Evolutionary conservation across 495 filamentous ascomycete species (phyloP).

Genomic region (Talaromyces wortmannii): DNA sequence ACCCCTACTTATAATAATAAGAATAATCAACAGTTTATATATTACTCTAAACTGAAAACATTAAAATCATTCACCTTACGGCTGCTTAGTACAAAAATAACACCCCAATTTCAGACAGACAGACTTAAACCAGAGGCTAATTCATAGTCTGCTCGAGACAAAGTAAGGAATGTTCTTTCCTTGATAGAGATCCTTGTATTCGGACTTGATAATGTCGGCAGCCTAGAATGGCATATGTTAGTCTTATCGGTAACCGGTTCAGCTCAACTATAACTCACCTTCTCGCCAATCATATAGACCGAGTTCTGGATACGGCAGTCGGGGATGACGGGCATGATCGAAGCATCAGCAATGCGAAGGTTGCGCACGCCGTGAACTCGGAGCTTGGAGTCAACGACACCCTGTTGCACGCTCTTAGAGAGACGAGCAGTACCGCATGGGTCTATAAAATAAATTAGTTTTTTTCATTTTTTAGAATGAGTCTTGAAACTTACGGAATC

Average conservation of each 20-base stretch:
- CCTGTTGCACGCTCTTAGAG: conserved; percentile 29
- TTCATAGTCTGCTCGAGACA: conserved; percentile 9
- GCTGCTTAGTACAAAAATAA: too few relatives aligned
- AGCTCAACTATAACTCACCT: conserved; percentile 26
- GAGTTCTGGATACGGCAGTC: conserved; percentile 37
- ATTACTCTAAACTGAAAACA: too few relatives aligned
- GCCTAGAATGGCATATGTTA: conserved; percentile 11
- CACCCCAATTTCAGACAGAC: too few relatives aligned
- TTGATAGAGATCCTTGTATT: not conserved
- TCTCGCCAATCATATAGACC: conserved; percentile 54
- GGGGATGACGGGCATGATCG: conserved; percentile 45
- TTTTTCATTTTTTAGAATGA: conserved; percentile 47
- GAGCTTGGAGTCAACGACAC: conserved; percentile 34
- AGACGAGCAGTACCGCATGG: conserved; percentile 38
- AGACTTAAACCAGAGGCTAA: not conserved
- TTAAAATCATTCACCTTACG: too few relatives aligned
- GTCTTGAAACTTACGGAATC: conserved; percentile 35
- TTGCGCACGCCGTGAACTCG: conserved; percentile 42
- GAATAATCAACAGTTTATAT: too few relatives aligned
- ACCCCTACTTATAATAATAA: too few relatives aligned
- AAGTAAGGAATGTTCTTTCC: conserved; percentile 4
- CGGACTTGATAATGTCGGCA: conserved; percentile 12
- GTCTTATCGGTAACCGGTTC: conserved; percentile 48
- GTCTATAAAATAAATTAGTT: conserved; percentile 11
- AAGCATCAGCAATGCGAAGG: conserved; percentile 51